phyloP scores from a whole-genome alignment of 192 early-diverging fungal genomes.

The Linderina pennispora region DNA sequence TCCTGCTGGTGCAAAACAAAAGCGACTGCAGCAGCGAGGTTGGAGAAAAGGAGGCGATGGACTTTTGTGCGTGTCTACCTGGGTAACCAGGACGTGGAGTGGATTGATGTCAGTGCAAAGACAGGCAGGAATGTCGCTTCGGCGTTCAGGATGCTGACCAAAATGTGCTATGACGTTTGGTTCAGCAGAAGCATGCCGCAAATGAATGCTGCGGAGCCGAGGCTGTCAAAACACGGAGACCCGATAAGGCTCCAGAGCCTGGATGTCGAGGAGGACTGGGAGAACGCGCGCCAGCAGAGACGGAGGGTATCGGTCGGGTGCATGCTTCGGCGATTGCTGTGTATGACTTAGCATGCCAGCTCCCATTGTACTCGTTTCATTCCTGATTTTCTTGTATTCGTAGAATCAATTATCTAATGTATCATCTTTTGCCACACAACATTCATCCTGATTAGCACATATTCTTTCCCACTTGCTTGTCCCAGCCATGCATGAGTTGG shows the following conservation, averaged over 20 bases:
- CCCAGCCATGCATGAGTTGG: too few species aligned
- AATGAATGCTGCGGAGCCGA: not conserved
- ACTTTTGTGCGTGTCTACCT: constrained; percentile 5
- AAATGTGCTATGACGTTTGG: constrained; percentile 13
- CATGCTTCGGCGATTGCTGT: not conserved
- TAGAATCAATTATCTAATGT: not conserved
- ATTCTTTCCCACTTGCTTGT: too few species aligned
- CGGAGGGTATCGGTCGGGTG: not conserved
- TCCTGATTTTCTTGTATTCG: not conserved
- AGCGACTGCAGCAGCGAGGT: constrained; percentile 5
- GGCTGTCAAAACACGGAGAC: constrained; percentile 35
- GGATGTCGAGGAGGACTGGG: constrained; percentile 13
- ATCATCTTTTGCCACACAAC: too few species aligned
- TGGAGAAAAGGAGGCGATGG: constrained; percentile 3
- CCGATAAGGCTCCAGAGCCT: constrained; percentile 26
- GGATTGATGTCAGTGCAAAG: constrained; percentile 26
- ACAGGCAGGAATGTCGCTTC: constrained; percentile 19
- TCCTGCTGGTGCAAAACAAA: constrained; percentile 24
- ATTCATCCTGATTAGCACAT: too few species aligned
- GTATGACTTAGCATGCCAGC: too few species aligned
- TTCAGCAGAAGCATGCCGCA: not conserved
- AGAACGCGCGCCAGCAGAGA: not conserved
- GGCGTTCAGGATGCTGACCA: constrained; percentile 22
- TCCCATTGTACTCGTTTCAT: too few species aligned
- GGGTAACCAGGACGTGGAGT: constrained; percentile 7